Conservation (phyloP, 2,329 filamentous ascomycete genomes). For the Fusarium mundagurra region DNA sequence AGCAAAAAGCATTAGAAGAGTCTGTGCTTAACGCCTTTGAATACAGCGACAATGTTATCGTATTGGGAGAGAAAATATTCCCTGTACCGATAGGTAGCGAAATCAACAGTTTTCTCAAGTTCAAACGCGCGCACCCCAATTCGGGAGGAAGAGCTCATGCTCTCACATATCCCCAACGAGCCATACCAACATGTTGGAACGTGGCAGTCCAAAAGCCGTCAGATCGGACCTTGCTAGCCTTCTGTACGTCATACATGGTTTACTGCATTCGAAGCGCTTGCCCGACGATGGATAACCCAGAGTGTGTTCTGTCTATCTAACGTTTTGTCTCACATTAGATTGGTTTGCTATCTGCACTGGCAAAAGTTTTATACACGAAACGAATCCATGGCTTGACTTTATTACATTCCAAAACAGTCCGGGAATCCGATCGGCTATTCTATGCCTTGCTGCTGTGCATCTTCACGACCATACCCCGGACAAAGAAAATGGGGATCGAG, state of each 20-base stretch:
- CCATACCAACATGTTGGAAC: neutral
- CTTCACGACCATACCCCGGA: constrained; percentile 1
- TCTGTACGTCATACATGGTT: neutral
- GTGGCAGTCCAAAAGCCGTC: constrained; percentile 3
- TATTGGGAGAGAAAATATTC: constrained; percentile 1
- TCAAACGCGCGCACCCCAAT: constrained; percentile 2
- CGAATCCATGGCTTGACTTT: neutral
- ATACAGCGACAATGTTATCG: neutral
- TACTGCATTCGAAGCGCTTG: neutral
- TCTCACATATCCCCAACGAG: neutral
- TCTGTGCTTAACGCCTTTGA: neutral
- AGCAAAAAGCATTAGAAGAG: neutral
- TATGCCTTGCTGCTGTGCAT: constrained; percentile 2
- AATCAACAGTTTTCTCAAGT: constrained; percentile 12
- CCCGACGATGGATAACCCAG: neutral
- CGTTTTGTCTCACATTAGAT: neutral
- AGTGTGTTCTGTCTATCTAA: neutral
- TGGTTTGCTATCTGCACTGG: neutral
- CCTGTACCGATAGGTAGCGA: constrained; percentile 6
- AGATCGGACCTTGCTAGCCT: constrained; percentile 5
- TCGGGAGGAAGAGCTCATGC: neutral
- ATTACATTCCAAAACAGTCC: neutral
- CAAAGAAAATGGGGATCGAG: neutral
- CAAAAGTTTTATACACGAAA: neutral
- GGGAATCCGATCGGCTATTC: neutral